These are phyloP conservation scores for Agaricales sp. DNA, from an alignment of 1,284 basidiomycete species.

Conservation along the genomic window DNA sequence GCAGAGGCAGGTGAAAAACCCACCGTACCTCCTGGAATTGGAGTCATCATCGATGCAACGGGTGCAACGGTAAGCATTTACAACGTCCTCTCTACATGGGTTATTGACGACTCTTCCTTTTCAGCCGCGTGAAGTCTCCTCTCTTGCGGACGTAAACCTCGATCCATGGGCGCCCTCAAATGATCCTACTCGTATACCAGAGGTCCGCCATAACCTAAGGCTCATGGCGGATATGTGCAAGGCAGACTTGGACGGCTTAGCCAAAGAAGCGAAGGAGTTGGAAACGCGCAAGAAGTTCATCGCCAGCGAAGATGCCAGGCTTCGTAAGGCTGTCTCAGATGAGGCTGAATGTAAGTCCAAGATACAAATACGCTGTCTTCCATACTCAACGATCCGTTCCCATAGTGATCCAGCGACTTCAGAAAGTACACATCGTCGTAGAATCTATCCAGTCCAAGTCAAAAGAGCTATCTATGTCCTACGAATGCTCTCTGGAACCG, in stretches of 20 bases:
- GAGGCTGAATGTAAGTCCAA: slow-evolving; percentile 61
- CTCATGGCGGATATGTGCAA: slow-evolving; percentile 79
- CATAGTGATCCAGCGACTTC: slow-evolving; percentile 66
- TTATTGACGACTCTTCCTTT: slow-evolving; percentile 11
- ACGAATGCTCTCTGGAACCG: slow-evolving; percentile 60
- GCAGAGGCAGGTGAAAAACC: slow-evolving; percentile 66
- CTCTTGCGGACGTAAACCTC: slow-evolving; percentile 67
- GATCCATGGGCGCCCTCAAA: slow-evolving; percentile 79
- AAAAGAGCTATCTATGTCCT: slow-evolving; percentile 47
- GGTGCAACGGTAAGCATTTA: slow-evolving; percentile 66
- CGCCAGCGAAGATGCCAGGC: slow-evolving; percentile 56
- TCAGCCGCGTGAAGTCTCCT: slow-evolving; percentile 75
- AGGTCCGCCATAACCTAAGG: slow-evolving; percentile 90
- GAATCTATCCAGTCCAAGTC: slow-evolving; percentile 58
- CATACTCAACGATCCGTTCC: slow-evolving; percentile 13
- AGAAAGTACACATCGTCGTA: slow-evolving; percentile 65
- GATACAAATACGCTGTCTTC: slow-evolving; percentile 3
- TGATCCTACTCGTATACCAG: slow-evolving; percentile 82
- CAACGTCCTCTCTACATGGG: slow-evolving; percentile 1
- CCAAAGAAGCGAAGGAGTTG: slow-evolving; percentile 79
- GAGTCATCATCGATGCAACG: slow-evolving; percentile 90
- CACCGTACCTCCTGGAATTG: slow-evolving; percentile 45
- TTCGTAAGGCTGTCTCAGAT: slow-evolving; percentile 57
- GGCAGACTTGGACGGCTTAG: slow-evolving; percentile 78
- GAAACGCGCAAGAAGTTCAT: slow-evolving; percentile 73